Evolutionary conservation across 2,329 filamentous ascomycete species (phyloP).

Genomic region (Phaeosphaeria sp.): DNA sequence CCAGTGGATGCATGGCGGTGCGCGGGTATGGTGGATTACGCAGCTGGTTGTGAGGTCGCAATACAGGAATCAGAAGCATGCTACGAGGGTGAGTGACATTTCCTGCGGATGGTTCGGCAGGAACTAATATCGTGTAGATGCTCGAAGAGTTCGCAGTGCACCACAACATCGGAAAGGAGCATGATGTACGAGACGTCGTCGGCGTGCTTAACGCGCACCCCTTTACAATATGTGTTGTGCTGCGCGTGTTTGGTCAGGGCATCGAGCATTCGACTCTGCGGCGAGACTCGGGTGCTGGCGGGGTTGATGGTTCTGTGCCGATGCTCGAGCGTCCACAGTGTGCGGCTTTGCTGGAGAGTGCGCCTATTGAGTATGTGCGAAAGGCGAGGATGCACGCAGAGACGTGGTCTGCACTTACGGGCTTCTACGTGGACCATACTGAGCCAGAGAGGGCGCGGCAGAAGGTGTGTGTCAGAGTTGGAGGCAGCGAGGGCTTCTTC

Average conservation of each 20-base stretch:
- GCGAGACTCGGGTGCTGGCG: constrained; percentile 3
- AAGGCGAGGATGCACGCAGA: not conserved
- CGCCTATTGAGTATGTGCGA: constrained; percentile 7
- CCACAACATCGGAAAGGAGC: constrained; percentile 9
- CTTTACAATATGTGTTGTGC: constrained; percentile 7
- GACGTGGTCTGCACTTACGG: constrained; percentile 4
- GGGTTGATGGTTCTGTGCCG: not conserved
- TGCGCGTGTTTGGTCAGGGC: constrained; percentile 16
- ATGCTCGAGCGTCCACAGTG: constrained; percentile 4
- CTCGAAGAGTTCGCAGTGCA: constrained; percentile 9
- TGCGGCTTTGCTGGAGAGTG: not conserved
- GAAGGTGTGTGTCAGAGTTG: constrained; percentile 6
- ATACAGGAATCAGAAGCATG: constrained; percentile 15
- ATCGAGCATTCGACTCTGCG: constrained; percentile 14
- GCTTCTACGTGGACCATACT: constrained; percentile 7
- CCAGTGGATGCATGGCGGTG: constrained; percentile 9
- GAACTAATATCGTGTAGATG: constrained; percentile 11
- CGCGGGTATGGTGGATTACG: constrained; percentile 17
- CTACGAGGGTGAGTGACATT: constrained; percentile 11
- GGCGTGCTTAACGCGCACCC: constrained; percentile 8
- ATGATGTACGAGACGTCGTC: constrained; percentile 2
- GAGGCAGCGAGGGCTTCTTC: constrained; percentile 11
- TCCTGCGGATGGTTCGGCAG: not conserved
- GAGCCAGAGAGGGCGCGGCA: not conserved
- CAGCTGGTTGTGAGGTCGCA: constrained; percentile 11